Conservation (phyloP, 352 stramenopile genomes). For the Globisporangium takayamanum region DNA sequence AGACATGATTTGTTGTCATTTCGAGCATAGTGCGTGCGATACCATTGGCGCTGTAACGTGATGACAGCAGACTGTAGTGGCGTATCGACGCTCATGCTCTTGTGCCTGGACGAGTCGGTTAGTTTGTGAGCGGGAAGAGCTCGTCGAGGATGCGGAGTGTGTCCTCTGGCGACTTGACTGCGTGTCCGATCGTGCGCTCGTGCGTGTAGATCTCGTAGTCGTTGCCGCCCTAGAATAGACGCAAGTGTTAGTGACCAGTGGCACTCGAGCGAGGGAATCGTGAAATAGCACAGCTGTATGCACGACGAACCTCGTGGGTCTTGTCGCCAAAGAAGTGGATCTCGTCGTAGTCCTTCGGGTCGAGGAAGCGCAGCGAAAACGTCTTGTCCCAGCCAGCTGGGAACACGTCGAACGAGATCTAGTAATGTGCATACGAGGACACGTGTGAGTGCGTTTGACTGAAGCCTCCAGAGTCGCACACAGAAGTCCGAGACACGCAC, state of each 20-base stretch:
- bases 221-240: conserved; percentile 87
- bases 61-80: not conserved
- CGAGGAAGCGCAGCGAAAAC: conserved; percentile 95
- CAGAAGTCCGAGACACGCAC: conserved; percentile 11
- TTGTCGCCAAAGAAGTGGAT: conserved; percentile 99
- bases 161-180: conserved; percentile 94
- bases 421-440: conserved; percentile 15
- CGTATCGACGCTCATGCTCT: not conserved
- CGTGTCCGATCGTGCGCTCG: conserved; percentile 95
- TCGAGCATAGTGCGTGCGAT: too few species aligned
- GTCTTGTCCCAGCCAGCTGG: conserved; percentile 99
- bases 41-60: not conserved
- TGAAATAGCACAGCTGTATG: not conserved
- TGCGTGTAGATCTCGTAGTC: conserved; percentile 98
- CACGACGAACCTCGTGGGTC: conserved; percentile 85
- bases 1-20: too few species aligned
- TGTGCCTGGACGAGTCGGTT: not conserved
- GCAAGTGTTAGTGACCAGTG: not conserved
- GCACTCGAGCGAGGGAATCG: not conserved
- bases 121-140: conserved; percentile 86
- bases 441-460: not conserved
- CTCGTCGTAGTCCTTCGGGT: conserved; percentile 95
- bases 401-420: conserved; percentile 99
- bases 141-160: conserved; percentile 95
- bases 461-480: too few species aligned